phyloP scores from a whole-genome alignment of 805 yeast species.

The Candida glaebosa region DNA sequence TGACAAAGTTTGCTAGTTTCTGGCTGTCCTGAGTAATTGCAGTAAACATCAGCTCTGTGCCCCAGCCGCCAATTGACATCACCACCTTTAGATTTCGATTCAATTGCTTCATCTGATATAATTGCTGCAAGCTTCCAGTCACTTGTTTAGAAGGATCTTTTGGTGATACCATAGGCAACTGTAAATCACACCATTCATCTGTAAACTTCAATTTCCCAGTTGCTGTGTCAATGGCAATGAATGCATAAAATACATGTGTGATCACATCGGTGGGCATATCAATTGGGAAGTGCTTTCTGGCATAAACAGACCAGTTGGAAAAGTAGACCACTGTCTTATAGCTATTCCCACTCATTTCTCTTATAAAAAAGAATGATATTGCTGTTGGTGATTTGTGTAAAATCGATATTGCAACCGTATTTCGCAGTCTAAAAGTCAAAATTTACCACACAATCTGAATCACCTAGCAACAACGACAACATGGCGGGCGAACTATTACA shows the following conservation, averaged over 20 bases:
- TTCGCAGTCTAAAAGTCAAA: neutral
- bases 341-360: neutral
- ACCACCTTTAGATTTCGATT: constrained; percentile 47
- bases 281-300: constrained; percentile 47
- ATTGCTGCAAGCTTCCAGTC: constrained; percentile 50
- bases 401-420: neutral
- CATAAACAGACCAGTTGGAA: constrained; percentile 46
- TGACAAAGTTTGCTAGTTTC: constrained; percentile 45
- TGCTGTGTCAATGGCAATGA: constrained; percentile 52
- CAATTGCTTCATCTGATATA: constrained; percentile 43
- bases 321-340: constrained; percentile 43
- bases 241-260: constrained; percentile 77
- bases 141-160: constrained; percentile 12
- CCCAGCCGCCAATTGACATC: constrained; percentile 84
- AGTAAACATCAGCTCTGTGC: constrained; percentile 44
- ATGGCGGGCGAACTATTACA: constrained; percentile 6
- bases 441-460: no score
- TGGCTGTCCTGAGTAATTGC: constrained; percentile 18
- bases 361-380: no score
- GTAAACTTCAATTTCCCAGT: constrained; percentile 53
- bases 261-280: constrained; percentile 56
- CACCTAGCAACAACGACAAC: no score
- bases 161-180: constrained; percentile 30
- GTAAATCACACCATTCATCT: constrained; percentile 67
- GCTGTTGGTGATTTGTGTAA: no score